phyloP scores from a whole-genome alignment of 163 green algal genomes.

The Coccomyxa subellipsoidea region DNA sequence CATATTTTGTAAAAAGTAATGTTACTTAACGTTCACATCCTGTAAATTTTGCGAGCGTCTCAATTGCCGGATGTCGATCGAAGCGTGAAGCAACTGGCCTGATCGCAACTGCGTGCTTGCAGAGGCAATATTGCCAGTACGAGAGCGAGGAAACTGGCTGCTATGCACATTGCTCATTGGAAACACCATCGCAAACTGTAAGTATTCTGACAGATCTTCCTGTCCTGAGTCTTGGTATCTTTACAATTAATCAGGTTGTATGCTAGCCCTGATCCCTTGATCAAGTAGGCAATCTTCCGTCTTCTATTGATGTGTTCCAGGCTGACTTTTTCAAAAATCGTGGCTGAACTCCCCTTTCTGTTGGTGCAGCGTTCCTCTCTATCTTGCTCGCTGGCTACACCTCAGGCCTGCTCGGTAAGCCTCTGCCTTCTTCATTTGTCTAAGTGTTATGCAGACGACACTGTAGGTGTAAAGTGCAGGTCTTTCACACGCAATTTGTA shows the following conservation, averaged over 20 bases:
- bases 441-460: background rate
- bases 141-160: constrained; percentile 61
- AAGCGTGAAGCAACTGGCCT: background rate
- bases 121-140: constrained; percentile 40
- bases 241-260: too few species aligned
- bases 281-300: too few species aligned
- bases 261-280: too few species aligned
- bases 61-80: too few species aligned
- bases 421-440: constrained; percentile 12
- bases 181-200: constrained; percentile 60
- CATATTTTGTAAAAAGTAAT: too few species aligned
- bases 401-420: constrained; percentile 38
- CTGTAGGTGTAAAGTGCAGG: too few species aligned
- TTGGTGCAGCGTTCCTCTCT: constrained; percentile 22
- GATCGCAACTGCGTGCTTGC: background rate
- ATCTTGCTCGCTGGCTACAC: constrained; percentile 57
- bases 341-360: background rate
- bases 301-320: too few species aligned
- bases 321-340: too few species aligned
- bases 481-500: too few species aligned
- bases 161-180: constrained; percentile 68
- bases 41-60: too few species aligned
- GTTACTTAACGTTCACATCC: too few species aligned
- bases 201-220: constrained; percentile 6
- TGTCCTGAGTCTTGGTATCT: too few species aligned